phyloP scores from a whole-genome alignment of 176 grass and related monocot genomes.

The Triticum dicoccoides region DNA sequence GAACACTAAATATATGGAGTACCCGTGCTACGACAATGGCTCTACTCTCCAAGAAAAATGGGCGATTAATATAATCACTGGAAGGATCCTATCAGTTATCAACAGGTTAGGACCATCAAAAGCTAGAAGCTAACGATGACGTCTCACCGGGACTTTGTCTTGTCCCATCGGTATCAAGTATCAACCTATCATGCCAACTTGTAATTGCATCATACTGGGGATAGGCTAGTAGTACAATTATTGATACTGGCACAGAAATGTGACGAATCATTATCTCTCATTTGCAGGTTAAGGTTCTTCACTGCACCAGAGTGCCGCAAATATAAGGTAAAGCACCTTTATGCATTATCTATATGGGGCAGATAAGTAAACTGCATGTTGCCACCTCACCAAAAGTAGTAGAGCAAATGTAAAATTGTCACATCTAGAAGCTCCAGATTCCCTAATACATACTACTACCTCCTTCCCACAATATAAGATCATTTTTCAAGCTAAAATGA shows the following conservation, averaged over 20 bases:
- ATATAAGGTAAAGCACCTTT: slow-evolving; percentile 35
- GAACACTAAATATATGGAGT: slow-evolving; percentile 1
- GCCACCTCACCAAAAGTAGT: background rate
- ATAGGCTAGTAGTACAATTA: slow-evolving; percentile 24
- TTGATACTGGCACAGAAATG: slow-evolving; percentile 31
- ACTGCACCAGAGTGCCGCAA: slow-evolving; percentile 9
- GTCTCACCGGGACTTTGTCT: slow-evolving; percentile 1
- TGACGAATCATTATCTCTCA: slow-evolving; percentile 14
- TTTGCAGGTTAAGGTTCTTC: slow-evolving; percentile 16
- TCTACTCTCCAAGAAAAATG: background rate
- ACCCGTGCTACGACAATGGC: background rate
- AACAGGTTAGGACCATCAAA: slow-evolving; percentile 5
- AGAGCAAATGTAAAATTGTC: background rate
- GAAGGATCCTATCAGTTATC: slow-evolving; percentile 4
- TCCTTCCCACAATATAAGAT: too few species aligned
- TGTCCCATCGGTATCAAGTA: slow-evolving; percentile 7
- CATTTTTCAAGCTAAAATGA: too few species aligned
- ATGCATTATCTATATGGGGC: background rate
- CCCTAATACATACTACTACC: background rate
- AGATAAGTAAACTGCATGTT: slow-evolving; percentile 25
- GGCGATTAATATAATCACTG: background rate
- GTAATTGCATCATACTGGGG: background rate
- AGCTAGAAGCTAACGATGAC: background rate
- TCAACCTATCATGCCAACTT: slow-evolving; percentile 23
- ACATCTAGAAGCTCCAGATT: slow-evolving; percentile 26